Percentiles rank a stretch among this genome's conserved stretches.
Conservation (phyloP, 495 filamentous ascomycete species). For the Neurospora cerealis region DNA sequence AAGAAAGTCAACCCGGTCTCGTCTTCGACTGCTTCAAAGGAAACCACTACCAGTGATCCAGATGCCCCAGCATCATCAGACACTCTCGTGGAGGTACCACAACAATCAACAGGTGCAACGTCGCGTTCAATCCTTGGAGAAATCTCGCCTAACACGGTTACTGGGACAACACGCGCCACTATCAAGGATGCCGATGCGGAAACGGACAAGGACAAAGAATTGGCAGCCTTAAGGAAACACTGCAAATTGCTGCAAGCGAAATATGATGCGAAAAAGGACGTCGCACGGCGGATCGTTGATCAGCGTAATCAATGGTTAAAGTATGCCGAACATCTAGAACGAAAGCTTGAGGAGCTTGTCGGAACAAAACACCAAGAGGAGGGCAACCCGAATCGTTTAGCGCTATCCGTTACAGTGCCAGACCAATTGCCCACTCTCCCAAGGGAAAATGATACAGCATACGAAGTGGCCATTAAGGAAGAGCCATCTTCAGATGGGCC, state of each 20-base stretch:
- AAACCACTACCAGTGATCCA: neutral
- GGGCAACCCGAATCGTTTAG: neutral
- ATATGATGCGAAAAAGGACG: slow-evolving; percentile 4
- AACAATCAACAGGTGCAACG: neutral
- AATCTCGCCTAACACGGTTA: slow-evolving; percentile 11
- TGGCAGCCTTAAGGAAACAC: slow-evolving; percentile 16
- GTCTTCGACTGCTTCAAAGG: neutral
- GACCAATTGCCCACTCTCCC: slow-evolving; percentile 22
- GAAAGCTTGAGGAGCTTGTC: neutral
- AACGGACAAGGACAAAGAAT: slow-evolving; percentile 12
- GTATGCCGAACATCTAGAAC: slow-evolving; percentile 18
- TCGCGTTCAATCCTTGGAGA: slow-evolving; percentile 9
- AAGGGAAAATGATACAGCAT: neutral
- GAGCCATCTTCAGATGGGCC: slow-evolving; percentile 37
- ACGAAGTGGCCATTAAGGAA: slow-evolving; percentile 21
- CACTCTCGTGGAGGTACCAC: neutral
- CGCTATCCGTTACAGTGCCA: neutral
- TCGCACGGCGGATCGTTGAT: slow-evolving; percentile 3
- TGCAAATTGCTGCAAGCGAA: slow-evolving; percentile 17
- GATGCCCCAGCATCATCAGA: neutral
- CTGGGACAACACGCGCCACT: neutral
- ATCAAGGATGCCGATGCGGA: neutral
- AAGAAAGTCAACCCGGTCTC: slow-evolving; percentile 1
- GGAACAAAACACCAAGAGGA: neutral
- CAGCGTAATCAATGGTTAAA: slow-evolving; percentile 17